A percentile compares a stretch with the other conserved stretches of the same genome.
phyloP scores from a whole-genome alignment of 129 eudicot species.

The Dittrichia graveolens region DNA sequence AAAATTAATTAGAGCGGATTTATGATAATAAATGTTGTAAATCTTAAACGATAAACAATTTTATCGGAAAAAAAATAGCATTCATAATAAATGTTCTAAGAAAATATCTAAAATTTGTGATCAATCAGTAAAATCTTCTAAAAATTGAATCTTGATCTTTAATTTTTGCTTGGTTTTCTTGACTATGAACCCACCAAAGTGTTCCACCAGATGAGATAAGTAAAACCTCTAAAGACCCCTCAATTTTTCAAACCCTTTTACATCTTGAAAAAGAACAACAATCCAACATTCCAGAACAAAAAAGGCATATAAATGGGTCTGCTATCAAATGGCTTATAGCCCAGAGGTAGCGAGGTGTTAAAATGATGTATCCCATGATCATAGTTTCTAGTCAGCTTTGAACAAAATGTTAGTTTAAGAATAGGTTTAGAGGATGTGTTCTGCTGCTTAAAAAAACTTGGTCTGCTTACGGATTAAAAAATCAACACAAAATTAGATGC shows the following conservation, averaged over 20 bases:
- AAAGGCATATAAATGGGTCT: background rate
- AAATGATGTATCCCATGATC: too few relatives aligned
- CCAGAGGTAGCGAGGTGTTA: too few relatives aligned
- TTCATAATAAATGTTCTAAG: too few relatives aligned
- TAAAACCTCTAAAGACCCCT: background rate
- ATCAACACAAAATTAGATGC: background rate
- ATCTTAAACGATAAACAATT: background rate
- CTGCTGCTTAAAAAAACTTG: too few relatives aligned
- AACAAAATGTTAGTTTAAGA: too few relatives aligned
- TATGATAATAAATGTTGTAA: background rate
- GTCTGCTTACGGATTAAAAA: background rate
- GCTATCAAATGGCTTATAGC: too few relatives aligned
- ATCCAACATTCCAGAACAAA: background rate
- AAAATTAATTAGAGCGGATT: background rate
- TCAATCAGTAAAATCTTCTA: background rate
- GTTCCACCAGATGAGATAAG: background rate
- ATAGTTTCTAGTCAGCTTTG: too few relatives aligned
- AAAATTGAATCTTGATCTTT: conserved; percentile 12
- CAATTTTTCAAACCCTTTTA: conserved; percentile 1
- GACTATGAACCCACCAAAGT: background rate
- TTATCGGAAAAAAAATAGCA: background rate
- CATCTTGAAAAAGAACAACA: background rate
- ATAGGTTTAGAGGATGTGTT: too few relatives aligned
- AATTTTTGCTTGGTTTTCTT: too few relatives aligned
- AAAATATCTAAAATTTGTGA: too few relatives aligned